phyloP scores from a whole-genome alignment of 768 basidiomycete genomes.

The Mycena albidolilacea region DNA sequence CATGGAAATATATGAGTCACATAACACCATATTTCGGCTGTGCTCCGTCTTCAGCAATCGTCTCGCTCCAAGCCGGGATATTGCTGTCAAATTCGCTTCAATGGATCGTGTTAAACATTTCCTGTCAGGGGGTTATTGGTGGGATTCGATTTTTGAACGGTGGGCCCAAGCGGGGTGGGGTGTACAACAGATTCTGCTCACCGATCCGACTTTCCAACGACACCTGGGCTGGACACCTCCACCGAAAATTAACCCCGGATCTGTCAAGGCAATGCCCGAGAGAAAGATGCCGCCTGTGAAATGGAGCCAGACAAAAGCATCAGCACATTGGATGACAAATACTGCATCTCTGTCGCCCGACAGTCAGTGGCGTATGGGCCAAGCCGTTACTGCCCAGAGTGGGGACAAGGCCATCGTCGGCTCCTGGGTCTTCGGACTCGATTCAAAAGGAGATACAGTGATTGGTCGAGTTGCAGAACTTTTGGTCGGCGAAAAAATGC shows the following conservation, averaged over 20 bases:
- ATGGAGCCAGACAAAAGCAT: background rate
- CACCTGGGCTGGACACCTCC: slow-evolving; percentile 18
- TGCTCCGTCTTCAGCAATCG: slow-evolving; percentile 54
- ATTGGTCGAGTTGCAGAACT: slow-evolving; percentile 16
- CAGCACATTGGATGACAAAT: background rate
- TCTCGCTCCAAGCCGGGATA: slow-evolving; percentile 54
- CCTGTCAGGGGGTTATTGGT: slow-evolving; percentile 41
- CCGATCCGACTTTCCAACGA: slow-evolving; percentile 24
- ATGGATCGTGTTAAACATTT: slow-evolving; percentile 46
- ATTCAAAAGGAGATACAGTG: background rate
- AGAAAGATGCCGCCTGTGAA: too few relatives aligned
- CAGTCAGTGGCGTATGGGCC: slow-evolving; percentile 12
- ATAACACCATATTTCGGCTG: slow-evolving; percentile 21
- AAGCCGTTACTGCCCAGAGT: background rate
- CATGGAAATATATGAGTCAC: slow-evolving; percentile 54
- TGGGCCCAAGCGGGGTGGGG: slow-evolving; percentile 22
- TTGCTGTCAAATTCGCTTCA: slow-evolving; percentile 43
- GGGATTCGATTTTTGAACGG: background rate
- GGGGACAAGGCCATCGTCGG: too few relatives aligned
- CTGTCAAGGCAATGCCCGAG: too few relatives aligned
- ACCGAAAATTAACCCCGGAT: too few relatives aligned
- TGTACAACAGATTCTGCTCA: slow-evolving; percentile 14
- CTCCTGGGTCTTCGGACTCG: background rate
- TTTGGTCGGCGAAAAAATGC: background rate
- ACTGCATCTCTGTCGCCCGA: background rate